Percentiles rank a stretch among this genome's conserved stretches.
These are phyloP conservation scores for Tritrichomonas foetus DNA, from an alignment of 208 protist genomes.

Conservation along the genomic window DNA sequence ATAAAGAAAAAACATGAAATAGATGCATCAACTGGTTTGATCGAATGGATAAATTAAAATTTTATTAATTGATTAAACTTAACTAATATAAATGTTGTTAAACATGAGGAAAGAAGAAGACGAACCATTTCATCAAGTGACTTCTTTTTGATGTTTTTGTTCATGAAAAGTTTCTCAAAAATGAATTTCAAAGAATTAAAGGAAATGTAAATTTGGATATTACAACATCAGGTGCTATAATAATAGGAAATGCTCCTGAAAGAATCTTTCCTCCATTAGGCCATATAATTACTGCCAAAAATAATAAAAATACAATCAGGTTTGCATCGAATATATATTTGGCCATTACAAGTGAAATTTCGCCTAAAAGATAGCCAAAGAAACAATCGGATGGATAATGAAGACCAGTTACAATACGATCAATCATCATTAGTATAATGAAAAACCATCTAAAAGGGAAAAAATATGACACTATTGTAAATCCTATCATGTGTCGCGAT, in stretches of 20 bases:
- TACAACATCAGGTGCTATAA: no score
- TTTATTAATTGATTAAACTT: no score
- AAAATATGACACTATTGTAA: neutral
- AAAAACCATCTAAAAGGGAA: neutral
- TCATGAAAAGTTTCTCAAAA: no score
- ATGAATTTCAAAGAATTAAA: no score
- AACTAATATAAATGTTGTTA: no score
- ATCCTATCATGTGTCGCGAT: neutral
- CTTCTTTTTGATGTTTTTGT: no score
- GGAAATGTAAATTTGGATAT: no score
- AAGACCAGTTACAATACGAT: neutral
- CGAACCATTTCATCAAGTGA: no score
- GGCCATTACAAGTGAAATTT: neutral
- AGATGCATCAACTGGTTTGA: no score
- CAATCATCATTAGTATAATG: neutral
- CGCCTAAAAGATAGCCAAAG: neutral
- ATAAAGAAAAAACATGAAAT: no score
- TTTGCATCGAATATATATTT: neutral
- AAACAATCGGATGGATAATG: neutral
- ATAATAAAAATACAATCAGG: neutral
- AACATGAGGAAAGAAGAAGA: no score
- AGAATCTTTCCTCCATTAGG: neutral
- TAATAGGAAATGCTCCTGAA: neutral
- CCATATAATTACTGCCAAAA: neutral
- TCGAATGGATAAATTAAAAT: no score